These are phyloP conservation scores for Fusarium papillatum DNA, from an alignment of 2,329 filamentous ascomycete species.

Conservation along the genomic window DNA sequence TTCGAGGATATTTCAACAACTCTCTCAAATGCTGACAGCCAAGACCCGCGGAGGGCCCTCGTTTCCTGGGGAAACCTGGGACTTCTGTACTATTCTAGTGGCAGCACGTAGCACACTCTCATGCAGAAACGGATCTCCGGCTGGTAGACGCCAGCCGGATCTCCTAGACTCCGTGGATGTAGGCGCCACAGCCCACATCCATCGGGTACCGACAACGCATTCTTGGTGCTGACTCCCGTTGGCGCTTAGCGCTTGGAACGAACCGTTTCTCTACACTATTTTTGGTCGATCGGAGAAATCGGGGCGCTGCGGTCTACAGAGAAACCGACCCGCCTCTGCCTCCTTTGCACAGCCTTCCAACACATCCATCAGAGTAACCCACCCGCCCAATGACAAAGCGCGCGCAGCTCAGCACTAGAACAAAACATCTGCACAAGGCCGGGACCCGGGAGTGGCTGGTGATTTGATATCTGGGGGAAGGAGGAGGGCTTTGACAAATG, in stretches of 20 bases:
- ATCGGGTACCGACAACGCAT: neutral
- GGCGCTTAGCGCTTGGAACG: constrained; percentile 25
- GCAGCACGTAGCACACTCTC: neutral
- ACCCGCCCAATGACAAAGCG: neutral
- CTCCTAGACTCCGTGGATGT: constrained; percentile 12
- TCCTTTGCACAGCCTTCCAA: constrained; percentile 26
- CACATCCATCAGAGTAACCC: constrained; percentile 18
- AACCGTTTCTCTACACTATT: constrained; percentile 18
- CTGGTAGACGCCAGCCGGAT: constrained; percentile 11
- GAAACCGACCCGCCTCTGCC: neutral
- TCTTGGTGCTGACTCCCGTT: constrained; percentile 22
- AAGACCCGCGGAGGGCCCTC: neutral
- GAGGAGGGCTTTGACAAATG: neutral
- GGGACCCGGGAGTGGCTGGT: constrained; percentile 16
- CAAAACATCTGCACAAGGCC: neutral
- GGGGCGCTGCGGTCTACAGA: constrained; percentile 9
- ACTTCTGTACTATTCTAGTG: neutral
- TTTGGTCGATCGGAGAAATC: constrained; percentile 20
- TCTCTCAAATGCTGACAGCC: neutral
- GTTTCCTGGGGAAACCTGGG: constrained; percentile 7
- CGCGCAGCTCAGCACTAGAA: neutral
- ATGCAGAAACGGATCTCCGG: neutral
- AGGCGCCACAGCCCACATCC: neutral
- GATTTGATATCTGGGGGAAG: neutral
- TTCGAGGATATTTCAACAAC: neutral